Conservation (phyloP, 805 yeast genomes). For the Starmerella apis region DNA sequence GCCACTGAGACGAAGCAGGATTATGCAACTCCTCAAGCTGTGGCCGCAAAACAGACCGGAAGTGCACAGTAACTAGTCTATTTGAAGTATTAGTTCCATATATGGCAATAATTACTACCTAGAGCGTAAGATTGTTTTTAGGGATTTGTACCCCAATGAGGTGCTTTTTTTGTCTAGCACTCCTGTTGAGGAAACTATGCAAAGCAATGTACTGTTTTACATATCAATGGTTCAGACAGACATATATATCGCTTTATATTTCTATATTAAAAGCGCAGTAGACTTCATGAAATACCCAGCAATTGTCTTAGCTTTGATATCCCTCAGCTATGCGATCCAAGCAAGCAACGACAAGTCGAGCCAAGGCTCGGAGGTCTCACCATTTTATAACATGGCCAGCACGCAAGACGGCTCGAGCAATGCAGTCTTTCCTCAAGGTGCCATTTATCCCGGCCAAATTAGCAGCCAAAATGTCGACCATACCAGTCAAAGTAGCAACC, state of each 20-base stretch:
- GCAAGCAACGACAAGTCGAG: neutral
- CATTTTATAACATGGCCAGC: neutral
- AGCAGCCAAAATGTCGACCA: neutral
- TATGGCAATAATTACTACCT: neutral
- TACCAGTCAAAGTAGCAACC: neutral
- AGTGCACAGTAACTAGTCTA: neutral
- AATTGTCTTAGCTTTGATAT: neutral
- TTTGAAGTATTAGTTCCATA: neutral
- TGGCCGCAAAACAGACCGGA: neutral
- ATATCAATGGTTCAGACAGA: neutral
- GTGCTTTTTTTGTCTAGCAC: neutral
- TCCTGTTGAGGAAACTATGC: neutral
- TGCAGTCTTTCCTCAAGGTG: neutral
- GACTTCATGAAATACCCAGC: neutral
- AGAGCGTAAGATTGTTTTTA: neutral
- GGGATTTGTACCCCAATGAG: neutral
- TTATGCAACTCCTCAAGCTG: conserved; percentile 4
- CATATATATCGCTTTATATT: neutral
- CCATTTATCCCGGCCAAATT: neutral
- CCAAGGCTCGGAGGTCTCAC: neutral
- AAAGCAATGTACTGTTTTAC: neutral
- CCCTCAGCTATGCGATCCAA: neutral
- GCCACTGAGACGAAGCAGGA: neutral
- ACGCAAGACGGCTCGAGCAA: neutral
- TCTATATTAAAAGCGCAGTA: neutral